Conservation (phyloP, 1,284 basidiomycete genomes). For the Porodaedalea pini region DNA sequence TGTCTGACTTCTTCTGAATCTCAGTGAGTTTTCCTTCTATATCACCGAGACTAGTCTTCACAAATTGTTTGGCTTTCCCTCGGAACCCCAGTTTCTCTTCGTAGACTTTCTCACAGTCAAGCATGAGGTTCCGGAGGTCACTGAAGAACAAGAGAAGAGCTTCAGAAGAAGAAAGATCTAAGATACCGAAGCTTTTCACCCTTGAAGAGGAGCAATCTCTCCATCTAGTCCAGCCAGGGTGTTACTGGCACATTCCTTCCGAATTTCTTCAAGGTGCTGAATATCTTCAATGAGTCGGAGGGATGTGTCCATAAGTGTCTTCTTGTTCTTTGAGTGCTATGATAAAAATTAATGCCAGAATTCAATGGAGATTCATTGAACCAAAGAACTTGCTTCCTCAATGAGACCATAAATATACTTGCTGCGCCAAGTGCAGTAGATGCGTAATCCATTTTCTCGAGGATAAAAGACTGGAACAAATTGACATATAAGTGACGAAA, state of each 20-base stretch:
- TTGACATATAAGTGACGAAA: too few relatives aligned
- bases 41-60: not conserved
- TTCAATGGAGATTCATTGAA: not conserved
- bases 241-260: not conserved
- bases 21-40: not conserved
- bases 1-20: not conserved
- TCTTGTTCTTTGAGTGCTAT: not conserved
- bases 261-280: not conserved
- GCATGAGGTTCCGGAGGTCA: not conserved
- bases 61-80: not conserved
- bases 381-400: not conserved
- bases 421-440: not conserved
- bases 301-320: not conserved
- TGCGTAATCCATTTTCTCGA: not conserved
- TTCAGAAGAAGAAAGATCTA: not conserved
- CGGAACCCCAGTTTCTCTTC: not conserved
- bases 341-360: not conserved
- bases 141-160: not conserved
- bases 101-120: not conserved
- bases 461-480: too few relatives aligned
- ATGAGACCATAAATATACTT: not conserved
- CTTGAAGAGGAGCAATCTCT: not conserved
- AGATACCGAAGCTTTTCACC: not conserved
- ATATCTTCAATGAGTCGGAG: not conserved
- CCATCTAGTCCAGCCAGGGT: not conserved